These are phyloP conservation scores for Ophiostoma sp. DNA, from an alignment of 2,329 filamentous ascomycete genomes.

Conservation along the genomic window DNA sequence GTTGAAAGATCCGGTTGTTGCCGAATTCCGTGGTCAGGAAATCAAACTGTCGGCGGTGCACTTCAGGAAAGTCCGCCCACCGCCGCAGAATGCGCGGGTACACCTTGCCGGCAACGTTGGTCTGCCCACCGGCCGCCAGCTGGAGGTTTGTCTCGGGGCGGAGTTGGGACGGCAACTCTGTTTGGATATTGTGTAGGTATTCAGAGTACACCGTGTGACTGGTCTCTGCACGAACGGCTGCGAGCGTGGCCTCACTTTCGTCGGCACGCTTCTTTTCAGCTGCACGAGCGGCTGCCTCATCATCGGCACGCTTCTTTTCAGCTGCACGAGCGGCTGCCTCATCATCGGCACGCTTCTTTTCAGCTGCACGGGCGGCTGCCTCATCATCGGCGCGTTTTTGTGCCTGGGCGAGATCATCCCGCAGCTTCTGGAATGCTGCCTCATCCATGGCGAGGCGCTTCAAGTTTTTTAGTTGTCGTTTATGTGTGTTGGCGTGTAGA, in stretches of 20 bases:
- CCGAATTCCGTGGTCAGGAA: neutral
- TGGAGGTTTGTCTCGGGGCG: neutral
- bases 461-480: no score
- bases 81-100: neutral
- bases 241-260: neutral
- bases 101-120: neutral
- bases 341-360: neutral
- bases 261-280: neutral
- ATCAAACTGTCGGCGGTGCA: neutral
- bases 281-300: neutral
- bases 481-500: no score
- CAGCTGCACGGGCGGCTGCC: no score
- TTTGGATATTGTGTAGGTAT: neutral
- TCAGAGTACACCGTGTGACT: neutral
- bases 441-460: no score
- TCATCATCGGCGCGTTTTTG: no score
- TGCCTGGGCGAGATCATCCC: no score
- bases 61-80: neutral
- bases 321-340: neutral
- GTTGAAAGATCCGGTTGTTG: neutral
- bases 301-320: neutral
- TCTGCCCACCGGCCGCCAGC: neutral
- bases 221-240: neutral
- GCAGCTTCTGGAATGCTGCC: no score
- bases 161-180: neutral